Evolutionary conservation across 1,284 basidiomycete species (phyloP).

Genomic region (Golubevia sp.): DNA sequence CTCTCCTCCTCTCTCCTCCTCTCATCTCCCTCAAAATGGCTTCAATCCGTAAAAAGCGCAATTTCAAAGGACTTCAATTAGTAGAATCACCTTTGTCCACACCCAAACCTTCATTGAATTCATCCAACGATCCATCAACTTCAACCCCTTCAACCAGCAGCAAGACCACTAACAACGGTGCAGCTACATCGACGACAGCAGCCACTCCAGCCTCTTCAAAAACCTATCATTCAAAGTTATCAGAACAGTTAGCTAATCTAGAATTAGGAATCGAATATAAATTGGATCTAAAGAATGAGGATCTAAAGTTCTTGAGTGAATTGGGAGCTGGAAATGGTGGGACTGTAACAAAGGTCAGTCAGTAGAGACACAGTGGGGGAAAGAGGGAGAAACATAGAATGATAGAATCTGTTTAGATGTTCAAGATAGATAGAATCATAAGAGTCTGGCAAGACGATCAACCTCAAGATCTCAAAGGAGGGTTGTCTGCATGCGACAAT

Average conservation of each 20-base stretch:
- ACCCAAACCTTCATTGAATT: constrained; percentile 3
- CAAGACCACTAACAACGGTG: background rate
- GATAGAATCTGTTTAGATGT: no score
- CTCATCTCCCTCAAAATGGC: constrained; percentile 10
- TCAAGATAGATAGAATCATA: no score
- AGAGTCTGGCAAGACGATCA: no score
- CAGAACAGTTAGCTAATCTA: constrained; percentile 58
- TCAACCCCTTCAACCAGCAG: background rate
- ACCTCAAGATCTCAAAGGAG: no score
- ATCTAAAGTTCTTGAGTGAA: constrained; percentile 74
- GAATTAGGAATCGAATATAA: constrained; percentile 63
- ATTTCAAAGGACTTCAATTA: constrained; percentile 56
- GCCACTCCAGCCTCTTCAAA: constrained; percentile 25
- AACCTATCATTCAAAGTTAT: constrained; percentile 44
- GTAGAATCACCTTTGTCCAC: constrained; percentile 32
- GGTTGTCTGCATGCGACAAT: no score
- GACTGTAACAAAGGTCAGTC: constrained; percentile 80
- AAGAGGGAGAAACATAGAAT: no score
- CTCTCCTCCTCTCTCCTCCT: background rate
- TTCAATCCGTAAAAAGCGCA: constrained; percentile 49
- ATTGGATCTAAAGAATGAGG: constrained; percentile 62
- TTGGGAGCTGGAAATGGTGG: constrained; percentile 97
- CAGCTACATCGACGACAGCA: constrained; percentile 14
- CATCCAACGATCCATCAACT: background rate
- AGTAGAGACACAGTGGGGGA: no score